Evolutionary conservation across 768 basidiomycete species (phyloP), one percentile per base, ranked within the genome.

Genomic region (Leucocoprinus sp.): DNA sequence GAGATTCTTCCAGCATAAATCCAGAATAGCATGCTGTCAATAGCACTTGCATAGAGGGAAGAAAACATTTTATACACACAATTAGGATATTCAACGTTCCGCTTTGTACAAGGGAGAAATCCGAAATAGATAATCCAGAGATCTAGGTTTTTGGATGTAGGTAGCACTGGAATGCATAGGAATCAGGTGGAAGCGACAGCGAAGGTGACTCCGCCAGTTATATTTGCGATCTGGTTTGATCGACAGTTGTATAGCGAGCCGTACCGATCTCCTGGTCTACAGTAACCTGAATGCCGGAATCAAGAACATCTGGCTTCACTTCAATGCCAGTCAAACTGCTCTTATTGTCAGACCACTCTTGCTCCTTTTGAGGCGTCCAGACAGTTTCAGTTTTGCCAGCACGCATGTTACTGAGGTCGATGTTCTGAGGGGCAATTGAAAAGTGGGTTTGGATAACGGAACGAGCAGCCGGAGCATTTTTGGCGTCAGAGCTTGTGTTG

Each of bases 381-480:
- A 68, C 73, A 18, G 60, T 66, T 48, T 71, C 71, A 17, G 68
- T 65, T 54, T 73, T 74, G 37, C n/a, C n/a, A n/a, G 64, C 50
- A 44, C 68, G 68, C 58, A 78, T 72, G 39, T 74, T 68, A 53
- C 79, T 75, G 39, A 78, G 70, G 8, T 77, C 80, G 49, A 73
- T 69, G 29, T 60, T 26, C 18, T 56, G 55, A 21, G 59, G 52
- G 18, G 45, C 48, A n/a, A 43, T 50, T 26, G 58, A 56, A 44
- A 72, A 63, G 52, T 75, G 70, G n/a, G 74, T 48, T 17, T 48
- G 50, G 15, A 58, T 64, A 28, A 65, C 71, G 5, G 67, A 71
- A 45, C 69, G 74, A 8, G 5, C 68, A 68, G 52, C 73, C 68
- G 24, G 70, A 72, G n/a, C n/a, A n/a, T n/a, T n/a, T n/a, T n/a